Base-by-base conservation (phyloP, 257 asterid species). In the Ballota nigra region DNA sequence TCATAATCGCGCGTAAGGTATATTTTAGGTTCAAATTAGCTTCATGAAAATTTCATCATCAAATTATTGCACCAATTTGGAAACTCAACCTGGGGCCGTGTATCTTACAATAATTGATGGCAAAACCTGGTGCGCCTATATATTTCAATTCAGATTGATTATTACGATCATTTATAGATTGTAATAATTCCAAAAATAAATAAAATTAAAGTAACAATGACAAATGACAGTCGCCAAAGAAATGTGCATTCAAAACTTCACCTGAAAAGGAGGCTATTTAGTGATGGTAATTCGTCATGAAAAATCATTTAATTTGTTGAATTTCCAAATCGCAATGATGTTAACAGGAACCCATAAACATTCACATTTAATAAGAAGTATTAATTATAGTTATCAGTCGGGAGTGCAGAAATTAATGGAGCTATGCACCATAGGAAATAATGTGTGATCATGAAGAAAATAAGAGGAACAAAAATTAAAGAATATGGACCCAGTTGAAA, bases 191-290 rank as follows among this genome's bases (percentile, higher is more conserved):
- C 29, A 22, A 20, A 8, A 19, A 18, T 8, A 53, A 52, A 18
- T 18, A 52, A 26, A 12, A 4, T 1, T 26, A 26, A 26, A 23
- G 7, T 26, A 7, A 34, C 29, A 57, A 26, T 57, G 63, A 57
- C 38, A 57, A 12, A 57, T 24, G 20, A 57, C 3, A 1, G 36
- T 56, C 38, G 63, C 38, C 34, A 24, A 24, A 23, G 6, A 64
- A 28, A 49, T 33, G 28, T 60, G 40, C 67, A 68, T 70, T 79
- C 13, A 79, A 58, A 34, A 58, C 45, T 58, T 45, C 71, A 74
- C 16, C 80, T 58, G 67, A 66, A 75, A 70, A 8, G 67, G 77
- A 70, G 83, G 83, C 77, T 45, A 78, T 68, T 78, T 53, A 61
- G 45, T 78, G 40, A 19, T 58, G 45, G 12, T 34, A 28, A 1